A percentile compares a stretch with the other conserved stretches of the same genome.
phyloP scores from a whole-genome alignment of 495 filamentous ascomycete genomes.

The Podospora fimiseda region DNA sequence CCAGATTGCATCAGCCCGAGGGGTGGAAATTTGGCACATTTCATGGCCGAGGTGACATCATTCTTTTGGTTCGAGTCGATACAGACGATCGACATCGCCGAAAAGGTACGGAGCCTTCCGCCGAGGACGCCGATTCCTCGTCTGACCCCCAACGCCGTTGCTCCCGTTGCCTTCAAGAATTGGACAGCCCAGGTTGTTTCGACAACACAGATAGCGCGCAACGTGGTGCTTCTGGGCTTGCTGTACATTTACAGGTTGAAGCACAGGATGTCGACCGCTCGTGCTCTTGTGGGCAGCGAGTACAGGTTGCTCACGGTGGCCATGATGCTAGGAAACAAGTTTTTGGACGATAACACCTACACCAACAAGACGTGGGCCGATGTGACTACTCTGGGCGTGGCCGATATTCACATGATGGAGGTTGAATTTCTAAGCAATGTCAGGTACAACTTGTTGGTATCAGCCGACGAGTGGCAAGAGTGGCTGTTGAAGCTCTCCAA shows the following conservation, averaged over 20 bases:
- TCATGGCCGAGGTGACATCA: slow-evolving; percentile 89
- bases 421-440: slow-evolving; percentile 99
- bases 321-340: slow-evolving; percentile 98
- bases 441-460: slow-evolving; percentile 85
- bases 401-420: slow-evolving; percentile 98
- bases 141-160: slow-evolving; percentile 61
- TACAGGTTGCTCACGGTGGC: slow-evolving; percentile 93
- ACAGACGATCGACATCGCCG: slow-evolving; percentile 63
- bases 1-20: slow-evolving; percentile 66
- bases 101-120: slow-evolving; percentile 50
- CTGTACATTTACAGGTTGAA: slow-evolving; percentile 93
- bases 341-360: slow-evolving; percentile 97
- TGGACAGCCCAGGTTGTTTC: slow-evolving; percentile 88
- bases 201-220: slow-evolving; percentile 94
- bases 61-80: slow-evolving; percentile 98
- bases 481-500: slow-evolving; percentile 78
- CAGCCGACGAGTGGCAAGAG: slow-evolving; percentile 71
- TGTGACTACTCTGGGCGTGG: slow-evolving; percentile 88
- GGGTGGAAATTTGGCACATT: slow-evolving; percentile 69
- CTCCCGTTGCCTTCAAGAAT: slow-evolving; percentile 77
- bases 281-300: slow-evolving; percentile 89
- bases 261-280: slow-evolving; percentile 75
- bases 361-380: slow-evolving; percentile 99
- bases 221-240: slow-evolving; percentile 85
- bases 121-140: slow-evolving; percentile 37